Evolutionary conservation across 495 filamentous ascomycete genomes (phyloP), one percentile per base, ranked within the genome.

Genomic region (Margaritispora aquatica): DNA sequence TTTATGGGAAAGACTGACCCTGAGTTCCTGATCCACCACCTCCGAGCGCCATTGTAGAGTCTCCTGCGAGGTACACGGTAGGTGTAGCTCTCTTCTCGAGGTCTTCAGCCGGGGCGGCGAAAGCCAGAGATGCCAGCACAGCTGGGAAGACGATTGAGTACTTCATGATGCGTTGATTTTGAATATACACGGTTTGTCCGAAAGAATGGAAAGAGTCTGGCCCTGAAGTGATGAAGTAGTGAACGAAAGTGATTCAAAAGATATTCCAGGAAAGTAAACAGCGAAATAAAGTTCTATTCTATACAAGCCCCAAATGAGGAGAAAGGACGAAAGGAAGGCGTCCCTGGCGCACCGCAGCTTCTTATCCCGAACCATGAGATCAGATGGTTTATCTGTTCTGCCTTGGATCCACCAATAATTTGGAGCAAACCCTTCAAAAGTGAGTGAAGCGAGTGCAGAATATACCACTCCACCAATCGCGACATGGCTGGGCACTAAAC

Each of bases 1-100:
- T n/a, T n/a, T n/a, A 22, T 7, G 49, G 26, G 3, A 22, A 26
- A 7, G 8, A 27, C 26, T 19, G 52, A 60, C 63, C 63, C 48
- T 66, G 51, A 23, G 64, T 66, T n/a, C 63, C 62, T 11, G 66
- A 66, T n/a, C 72, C 72, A 23, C 67, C 70, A 4, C 72, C 71
- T 49, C 62, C 66, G 1, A 57, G 60, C 19, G 80, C 81, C 76
- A 82, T 84, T 24, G 81, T 84, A 22, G 79, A 82, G 63, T 84
- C 81, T 22, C 81, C 80, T 11, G 77, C 77, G 1, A 84, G 70
- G 64, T 83, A 84, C 57, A 84, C 66, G 0, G 70, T 76, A 5
- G 62, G 65, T 21, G 60, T 62, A n/a, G 52, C 59, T 44, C 24
- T 38, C 53, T 55, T 55, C 19, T 26, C 44, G 15, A 55, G 1